Percentiles rank a stretch among this genome's conserved stretches.
Evolutionary conservation across 257 asterid species (phyloP).

Genomic region (Rubia yunnanensis): DNA sequence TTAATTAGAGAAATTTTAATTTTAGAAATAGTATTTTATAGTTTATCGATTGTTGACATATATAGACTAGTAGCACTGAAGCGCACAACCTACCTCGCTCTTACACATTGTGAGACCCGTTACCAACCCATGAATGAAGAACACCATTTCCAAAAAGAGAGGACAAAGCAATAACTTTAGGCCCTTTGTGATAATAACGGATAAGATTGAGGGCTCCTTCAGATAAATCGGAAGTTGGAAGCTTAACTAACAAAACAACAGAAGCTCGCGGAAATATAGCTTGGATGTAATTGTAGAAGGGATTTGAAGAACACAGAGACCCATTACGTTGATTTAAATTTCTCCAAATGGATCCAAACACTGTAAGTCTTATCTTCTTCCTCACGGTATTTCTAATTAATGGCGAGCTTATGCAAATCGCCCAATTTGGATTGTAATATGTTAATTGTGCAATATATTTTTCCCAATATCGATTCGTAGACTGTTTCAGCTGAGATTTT

Average conservation of each 20-base stretch:
- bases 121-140: too few species aligned
- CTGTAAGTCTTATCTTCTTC: constrained; percentile 13
- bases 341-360: constrained; percentile 16
- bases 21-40: too few species aligned
- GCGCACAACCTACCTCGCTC: too few species aligned
- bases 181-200: background rate
- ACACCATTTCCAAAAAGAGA: too few species aligned
- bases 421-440: background rate
- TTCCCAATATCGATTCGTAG: background rate
- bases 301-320: background rate
- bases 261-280: constrained; percentile 1
- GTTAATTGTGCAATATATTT: background rate
- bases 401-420: background rate
- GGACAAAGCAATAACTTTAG: background rate
- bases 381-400: background rate
- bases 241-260: background rate
- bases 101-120: too few species aligned
- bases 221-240: background rate
- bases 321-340: background rate
- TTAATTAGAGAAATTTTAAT: too few species aligned
- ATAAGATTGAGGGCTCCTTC: background rate
- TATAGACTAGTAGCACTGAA: too few species aligned
- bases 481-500: background rate
- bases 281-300: background rate
- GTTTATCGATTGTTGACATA: too few species aligned